These are phyloP conservation scores for Trematosphaeria pertusa DNA, from an alignment of 2,329 filamentous ascomycete species.

Conservation along the genomic window DNA sequence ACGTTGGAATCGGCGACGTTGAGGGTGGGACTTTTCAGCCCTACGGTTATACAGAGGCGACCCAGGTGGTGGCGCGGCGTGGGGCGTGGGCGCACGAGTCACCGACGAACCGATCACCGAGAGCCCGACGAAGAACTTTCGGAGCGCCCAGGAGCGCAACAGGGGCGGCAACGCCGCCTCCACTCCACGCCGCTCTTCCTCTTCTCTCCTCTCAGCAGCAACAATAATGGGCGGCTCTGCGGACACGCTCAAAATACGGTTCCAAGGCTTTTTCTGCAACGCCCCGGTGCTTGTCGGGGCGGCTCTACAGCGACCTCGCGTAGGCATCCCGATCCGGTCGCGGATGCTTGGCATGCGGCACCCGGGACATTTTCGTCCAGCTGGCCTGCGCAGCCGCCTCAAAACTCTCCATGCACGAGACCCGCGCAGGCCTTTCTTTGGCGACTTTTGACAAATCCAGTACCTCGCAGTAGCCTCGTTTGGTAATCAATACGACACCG, in stretches of 20 bases:
- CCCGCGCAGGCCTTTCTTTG: conserved; percentile 13
- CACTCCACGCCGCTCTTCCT: too few species aligned
- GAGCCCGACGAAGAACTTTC: not conserved
- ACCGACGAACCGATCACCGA: not conserved
- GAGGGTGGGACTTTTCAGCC: not conserved
- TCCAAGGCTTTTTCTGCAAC: too few species aligned
- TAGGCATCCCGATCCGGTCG: too few species aligned
- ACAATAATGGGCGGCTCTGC: too few species aligned
- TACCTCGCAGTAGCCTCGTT: conserved; percentile 4
- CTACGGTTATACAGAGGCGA: too few species aligned
- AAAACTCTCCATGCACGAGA: conserved; percentile 20
- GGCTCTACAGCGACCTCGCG: too few species aligned
- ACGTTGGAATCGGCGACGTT: not conserved
- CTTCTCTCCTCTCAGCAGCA: too few species aligned
- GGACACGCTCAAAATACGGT: too few species aligned
- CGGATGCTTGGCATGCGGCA: conserved; percentile 6
- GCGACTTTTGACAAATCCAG: conserved; percentile 12
- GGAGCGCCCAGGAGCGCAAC: not conserved
- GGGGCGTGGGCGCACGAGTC: not conserved
- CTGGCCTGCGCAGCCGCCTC: conserved; percentile 9
- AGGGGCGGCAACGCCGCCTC: too few species aligned
- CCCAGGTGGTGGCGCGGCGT: too few species aligned
- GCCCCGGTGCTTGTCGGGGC: too few species aligned
- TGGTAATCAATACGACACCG: conserved; percentile 4
- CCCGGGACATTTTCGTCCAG: conserved; percentile 12